Conservation (phyloP, 2,329 filamentous ascomycete genomes). For the Paecilomyces sp. region DNA sequence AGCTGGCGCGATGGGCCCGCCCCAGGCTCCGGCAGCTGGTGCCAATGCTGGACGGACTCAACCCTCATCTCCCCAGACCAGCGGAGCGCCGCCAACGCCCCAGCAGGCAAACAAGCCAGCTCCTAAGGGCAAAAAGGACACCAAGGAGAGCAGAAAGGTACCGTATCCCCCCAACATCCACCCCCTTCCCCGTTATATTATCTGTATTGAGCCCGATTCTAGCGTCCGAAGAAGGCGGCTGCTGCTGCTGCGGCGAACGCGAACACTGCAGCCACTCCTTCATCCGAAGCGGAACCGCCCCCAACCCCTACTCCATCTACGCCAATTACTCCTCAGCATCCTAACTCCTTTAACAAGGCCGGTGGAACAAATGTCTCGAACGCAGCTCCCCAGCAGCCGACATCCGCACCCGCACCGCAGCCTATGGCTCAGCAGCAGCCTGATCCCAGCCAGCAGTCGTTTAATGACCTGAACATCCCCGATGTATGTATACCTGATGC, state of each 20-base stretch:
- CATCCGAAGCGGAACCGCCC: slow-evolving; percentile 40
- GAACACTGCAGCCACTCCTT: slow-evolving; percentile 36
- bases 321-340: slow-evolving; percentile 41
- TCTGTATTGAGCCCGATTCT: slow-evolving; percentile 12
- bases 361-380: slow-evolving; percentile 29
- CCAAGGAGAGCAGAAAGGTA: slow-evolving; percentile 50
- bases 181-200: slow-evolving; percentile 1
- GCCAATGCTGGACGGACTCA: slow-evolving; percentile 34
- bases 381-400: slow-evolving; percentile 23
- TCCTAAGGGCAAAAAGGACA: slow-evolving; percentile 53
- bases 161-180: slow-evolving; percentile 5
- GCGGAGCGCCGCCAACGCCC: slow-evolving; percentile 53
- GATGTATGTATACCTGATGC: slow-evolving; percentile 24
- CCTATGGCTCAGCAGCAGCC: slow-evolving; percentile 27
- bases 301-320: slow-evolving; percentile 43
- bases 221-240: slow-evolving; percentile 39
- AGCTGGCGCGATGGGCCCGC: slow-evolving; percentile 43
- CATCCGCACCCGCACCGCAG: slow-evolving; percentile 14
- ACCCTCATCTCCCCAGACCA: slow-evolving; percentile 38
- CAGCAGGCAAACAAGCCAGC: slow-evolving; percentile 52
- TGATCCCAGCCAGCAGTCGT: slow-evolving; percentile 24
- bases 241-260: slow-evolving; percentile 28
- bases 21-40: slow-evolving; percentile 36
- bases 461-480: slow-evolving; percentile 26
- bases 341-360: slow-evolving; percentile 37